Percentiles rank a stretch among this genome's conserved stretches.
Conservation (phyloP, 2,329 filamentous ascomycete genomes). For the Aspergillus ustus region DNA sequence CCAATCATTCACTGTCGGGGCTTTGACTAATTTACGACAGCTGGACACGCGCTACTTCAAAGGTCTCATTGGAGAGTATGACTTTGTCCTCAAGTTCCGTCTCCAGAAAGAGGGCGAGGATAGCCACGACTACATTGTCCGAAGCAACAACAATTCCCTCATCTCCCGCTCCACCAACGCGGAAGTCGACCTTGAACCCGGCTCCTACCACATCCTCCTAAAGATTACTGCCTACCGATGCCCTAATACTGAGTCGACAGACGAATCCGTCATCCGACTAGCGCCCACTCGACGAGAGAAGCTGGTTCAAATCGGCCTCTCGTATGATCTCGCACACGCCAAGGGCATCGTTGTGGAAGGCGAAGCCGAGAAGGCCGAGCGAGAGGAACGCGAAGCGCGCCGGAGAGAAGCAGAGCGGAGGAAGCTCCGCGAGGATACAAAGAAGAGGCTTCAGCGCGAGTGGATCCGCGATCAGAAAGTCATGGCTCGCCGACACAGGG, state of each 20-base stretch:
- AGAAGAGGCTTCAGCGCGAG: conserved; percentile 45
- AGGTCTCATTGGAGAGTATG: conserved; percentile 61
- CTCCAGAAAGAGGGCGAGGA: conserved; percentile 64
- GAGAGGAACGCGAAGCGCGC: conserved; percentile 43
- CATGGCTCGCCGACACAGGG: conserved; percentile 35
- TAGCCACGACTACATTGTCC: conserved; percentile 57
- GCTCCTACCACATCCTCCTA: conserved; percentile 75
- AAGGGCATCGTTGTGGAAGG: conserved; percentile 49
- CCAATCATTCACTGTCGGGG: neutral
- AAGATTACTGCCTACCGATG: conserved; percentile 72
- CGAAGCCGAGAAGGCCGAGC: conserved; percentile 38
- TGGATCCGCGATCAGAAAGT: conserved; percentile 47
- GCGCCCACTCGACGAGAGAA: conserved; percentile 72
- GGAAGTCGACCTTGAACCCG: conserved; percentile 74
- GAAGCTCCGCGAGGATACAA: conserved; percentile 44
- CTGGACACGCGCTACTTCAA: conserved; percentile 65
- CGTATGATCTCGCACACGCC: conserved; percentile 52
- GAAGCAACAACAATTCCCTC: conserved; percentile 59
- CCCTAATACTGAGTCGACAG: conserved; percentile 57
- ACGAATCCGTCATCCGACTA: conserved; percentile 69
- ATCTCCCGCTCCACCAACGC: conserved; percentile 78
- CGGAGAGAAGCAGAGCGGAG: conserved; percentile 39
- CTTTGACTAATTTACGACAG: conserved; percentile 25
- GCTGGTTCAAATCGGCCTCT: conserved; percentile 57
- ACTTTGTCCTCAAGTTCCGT: conserved; percentile 62